Evolutionary conservation across 495 filamentous ascomycete species (phyloP).

Genomic region (Penicillium paradoxum): DNA sequence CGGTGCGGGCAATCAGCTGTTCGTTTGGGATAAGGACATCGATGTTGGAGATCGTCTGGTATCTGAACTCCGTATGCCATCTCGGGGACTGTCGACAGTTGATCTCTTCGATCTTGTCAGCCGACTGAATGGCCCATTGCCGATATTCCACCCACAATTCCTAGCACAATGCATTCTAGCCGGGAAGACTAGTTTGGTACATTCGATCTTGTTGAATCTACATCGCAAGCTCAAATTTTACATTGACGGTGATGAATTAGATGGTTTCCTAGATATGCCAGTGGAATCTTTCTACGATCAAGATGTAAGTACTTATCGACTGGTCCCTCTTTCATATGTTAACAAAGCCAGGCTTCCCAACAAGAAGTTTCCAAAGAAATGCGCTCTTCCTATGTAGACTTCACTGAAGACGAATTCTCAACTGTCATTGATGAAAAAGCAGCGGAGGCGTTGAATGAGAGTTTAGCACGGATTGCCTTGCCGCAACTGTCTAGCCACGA

Average conservation of each 20-base stretch:
- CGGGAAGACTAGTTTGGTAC: conserved; percentile 70
- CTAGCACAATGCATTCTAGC: conserved; percentile 81
- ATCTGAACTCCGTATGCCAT: conserved; percentile 58
- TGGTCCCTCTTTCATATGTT: conserved; percentile 10
- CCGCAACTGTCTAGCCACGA: conserved; percentile 82
- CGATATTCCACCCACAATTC: conserved; percentile 91
- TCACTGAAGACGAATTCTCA: conserved; percentile 54
- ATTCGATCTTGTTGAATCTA: conserved; percentile 69
- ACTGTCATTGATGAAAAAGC: conserved; percentile 67
- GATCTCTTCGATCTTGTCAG: conserved; percentile 79
- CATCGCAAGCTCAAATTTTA: conserved; percentile 76
- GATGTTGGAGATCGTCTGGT: conserved; percentile 59
- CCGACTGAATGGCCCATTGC: conserved; percentile 78
- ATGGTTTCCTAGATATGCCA: conserved; percentile 71
- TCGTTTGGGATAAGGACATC: conserved; percentile 73
- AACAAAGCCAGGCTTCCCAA: conserved; percentile 32
- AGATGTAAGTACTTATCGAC: conserved; percentile 35
- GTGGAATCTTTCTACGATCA: conserved; percentile 65
- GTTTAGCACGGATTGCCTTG: conserved; percentile 66
- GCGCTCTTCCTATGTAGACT: conserved; percentile 50
- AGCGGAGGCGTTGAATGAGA: conserved; percentile 68
- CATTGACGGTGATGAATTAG: conserved; percentile 74
- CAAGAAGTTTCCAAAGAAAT: conserved; percentile 46
- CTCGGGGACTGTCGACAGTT: conserved; percentile 40
- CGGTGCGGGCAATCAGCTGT: conserved; percentile 89